A percentile compares a stretch with the other conserved stretches of the same genome.
These are phyloP conservation scores for Phytophthora chlamydospora DNA, from an alignment of 352 stramenopile species.

Conservation along the genomic window DNA sequence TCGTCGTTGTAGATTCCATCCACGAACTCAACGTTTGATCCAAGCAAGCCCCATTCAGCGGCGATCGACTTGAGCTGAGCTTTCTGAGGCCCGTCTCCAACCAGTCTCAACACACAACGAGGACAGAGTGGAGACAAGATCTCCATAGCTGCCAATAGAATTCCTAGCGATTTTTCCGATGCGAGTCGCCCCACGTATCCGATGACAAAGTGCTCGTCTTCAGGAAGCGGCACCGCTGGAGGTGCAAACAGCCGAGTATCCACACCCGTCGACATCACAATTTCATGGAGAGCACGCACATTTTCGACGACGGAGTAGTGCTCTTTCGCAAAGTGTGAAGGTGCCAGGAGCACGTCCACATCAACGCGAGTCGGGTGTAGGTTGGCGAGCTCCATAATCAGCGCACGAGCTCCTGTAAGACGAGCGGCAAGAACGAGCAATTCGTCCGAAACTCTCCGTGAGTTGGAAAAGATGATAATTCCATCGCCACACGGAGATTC, in stretches of 20 bases:
- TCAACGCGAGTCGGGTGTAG: constrained; percentile 39
- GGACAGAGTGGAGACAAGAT: constrained; percentile 30
- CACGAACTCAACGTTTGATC: constrained; percentile 41
- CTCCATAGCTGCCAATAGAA: constrained; percentile 42
- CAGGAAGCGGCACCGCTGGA: neutral
- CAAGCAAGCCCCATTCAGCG: constrained; percentile 39
- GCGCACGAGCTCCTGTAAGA: constrained; percentile 38
- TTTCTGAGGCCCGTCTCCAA: constrained; percentile 50
- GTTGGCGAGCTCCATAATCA: constrained; percentile 65
- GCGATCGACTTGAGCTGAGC: constrained; percentile 31
- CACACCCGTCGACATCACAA: constrained; percentile 55
- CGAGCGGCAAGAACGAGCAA: constrained; percentile 43
- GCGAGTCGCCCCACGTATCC: constrained; percentile 54
- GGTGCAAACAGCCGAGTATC: constrained; percentile 46
- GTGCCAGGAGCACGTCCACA: constrained; percentile 58
- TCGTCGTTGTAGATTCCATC: constrained; percentile 59
- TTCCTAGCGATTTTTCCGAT: constrained; percentile 57
- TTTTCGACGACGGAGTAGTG: constrained; percentile 48
- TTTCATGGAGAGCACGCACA: constrained; percentile 25
- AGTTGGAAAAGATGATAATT: constrained; percentile 59
- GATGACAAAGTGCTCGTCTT: constrained; percentile 39
- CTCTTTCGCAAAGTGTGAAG: constrained; percentile 52
- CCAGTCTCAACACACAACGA: constrained; percentile 33
- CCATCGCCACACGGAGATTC: constrained; percentile 38
- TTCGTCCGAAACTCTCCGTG: constrained; percentile 37